A percentile compares a stretch with the other conserved stretches of the same genome.
Conservation (phyloP, 768 basidiomycete species). For the Coprinopsis cinerea region DNA sequence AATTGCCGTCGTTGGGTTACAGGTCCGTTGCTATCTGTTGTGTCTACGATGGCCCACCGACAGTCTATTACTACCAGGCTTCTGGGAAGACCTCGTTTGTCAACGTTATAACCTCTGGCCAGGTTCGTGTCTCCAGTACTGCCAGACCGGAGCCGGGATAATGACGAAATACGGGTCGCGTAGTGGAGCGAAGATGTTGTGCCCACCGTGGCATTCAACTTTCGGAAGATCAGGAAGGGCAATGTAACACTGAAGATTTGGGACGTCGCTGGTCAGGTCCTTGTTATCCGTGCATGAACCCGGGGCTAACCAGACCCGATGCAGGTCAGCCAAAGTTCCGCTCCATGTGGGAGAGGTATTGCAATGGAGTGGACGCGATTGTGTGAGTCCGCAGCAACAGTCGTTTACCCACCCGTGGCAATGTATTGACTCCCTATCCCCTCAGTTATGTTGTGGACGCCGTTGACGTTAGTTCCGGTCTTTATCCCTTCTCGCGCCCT, state of each 20-base stretch:
- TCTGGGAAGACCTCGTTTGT: conserved; percentile 95
- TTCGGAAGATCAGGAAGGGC: conserved; percentile 81
- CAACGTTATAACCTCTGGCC: conserved; percentile 84
- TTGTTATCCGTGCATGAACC: background rate
- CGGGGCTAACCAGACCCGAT: too few species aligned
- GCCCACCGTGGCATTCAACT: conserved; percentile 91
- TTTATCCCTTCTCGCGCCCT: background rate
- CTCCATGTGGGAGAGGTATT: conserved; percentile 95
- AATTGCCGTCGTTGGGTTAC: conserved; percentile 87
- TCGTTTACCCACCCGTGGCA: background rate
- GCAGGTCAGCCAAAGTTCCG: conserved; percentile 88
- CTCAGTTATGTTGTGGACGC: conserved; percentile 90
- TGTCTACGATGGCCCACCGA: too few species aligned
- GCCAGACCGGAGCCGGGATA: background rate
- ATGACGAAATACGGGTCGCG: conserved; percentile 1
- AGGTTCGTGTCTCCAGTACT: conserved; percentile 36
- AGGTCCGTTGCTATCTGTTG: too few species aligned
- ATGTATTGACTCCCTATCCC: background rate
- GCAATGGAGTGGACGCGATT: conserved; percentile 87
- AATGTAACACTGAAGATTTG: conserved; percentile 91
- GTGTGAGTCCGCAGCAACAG: conserved; percentile 47
- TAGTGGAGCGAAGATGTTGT: conserved; percentile 97
- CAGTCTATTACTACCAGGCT: conserved; percentile 65
- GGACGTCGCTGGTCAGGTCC: conserved; percentile 80
- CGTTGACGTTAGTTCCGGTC: conserved; percentile 57